Conservation (phyloP, 1,139 yeast species). For the Nakaseomyces delphensis region DNA sequence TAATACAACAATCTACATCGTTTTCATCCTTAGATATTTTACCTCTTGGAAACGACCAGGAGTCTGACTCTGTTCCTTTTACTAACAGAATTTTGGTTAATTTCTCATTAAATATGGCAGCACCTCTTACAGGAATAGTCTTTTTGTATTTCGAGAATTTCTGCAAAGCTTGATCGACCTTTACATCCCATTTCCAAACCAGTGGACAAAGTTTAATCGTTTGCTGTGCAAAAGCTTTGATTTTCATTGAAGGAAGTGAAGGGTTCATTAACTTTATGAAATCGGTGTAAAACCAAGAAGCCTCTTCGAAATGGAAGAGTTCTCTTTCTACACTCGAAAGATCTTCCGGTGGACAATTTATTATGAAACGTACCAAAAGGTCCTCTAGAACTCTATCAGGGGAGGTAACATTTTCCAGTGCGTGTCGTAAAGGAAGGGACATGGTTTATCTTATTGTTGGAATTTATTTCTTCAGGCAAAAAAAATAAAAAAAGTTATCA, state of each 20-base stretch:
- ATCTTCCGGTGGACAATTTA: conserved; percentile 89
- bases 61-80: conserved; percentile 73
- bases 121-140: conserved; percentile 93
- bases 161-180: conserved; percentile 60
- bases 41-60: conserved; percentile 97
- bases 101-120: conserved; percentile 70
- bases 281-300: conserved; percentile 96
- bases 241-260: conserved; percentile 64
- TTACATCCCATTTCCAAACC: conserved; percentile 68
- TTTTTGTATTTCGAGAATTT: conserved; percentile 79
- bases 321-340: conserved; percentile 73
- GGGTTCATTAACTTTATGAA: conserved; percentile 70
- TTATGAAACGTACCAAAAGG: conserved; percentile 76
- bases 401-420: conserved; percentile 34
- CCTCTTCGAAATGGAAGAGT: conserved; percentile 93
- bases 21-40: conserved; percentile 90
- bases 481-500: too few species aligned
- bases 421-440: conserved; percentile 32
- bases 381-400: conserved; percentile 79
- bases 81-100: conserved; percentile 70
- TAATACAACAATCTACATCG: conserved; percentile 84
- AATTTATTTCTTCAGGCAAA: too few species aligned
- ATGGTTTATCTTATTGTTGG: conserved; percentile 12
- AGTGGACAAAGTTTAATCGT: conserved; percentile 74
- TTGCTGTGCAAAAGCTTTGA: conserved; percentile 68